Evolutionary conservation across 2,329 filamentous ascomycete species (phyloP).

Genomic region (Penicillium nordicum): DNA sequence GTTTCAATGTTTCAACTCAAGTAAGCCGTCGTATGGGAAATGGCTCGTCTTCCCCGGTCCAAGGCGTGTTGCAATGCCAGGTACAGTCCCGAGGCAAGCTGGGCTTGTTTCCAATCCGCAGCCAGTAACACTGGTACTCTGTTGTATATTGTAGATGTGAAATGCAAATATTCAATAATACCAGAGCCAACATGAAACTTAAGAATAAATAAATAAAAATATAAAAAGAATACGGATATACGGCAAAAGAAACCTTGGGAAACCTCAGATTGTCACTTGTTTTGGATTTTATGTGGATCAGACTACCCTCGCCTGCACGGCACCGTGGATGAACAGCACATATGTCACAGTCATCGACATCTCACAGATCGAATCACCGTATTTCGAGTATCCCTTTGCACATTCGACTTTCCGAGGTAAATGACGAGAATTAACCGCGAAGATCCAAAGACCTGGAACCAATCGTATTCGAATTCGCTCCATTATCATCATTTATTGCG

Average conservation of each 20-base stretch:
- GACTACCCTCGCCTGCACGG: neutral
- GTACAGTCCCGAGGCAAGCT: slow-evolving; percentile 17
- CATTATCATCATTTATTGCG: neutral
- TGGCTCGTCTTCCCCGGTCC: neutral
- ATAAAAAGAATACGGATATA: neutral
- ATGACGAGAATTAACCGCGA: neutral
- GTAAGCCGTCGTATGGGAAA: slow-evolving; percentile 7
- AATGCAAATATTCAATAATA: neutral
- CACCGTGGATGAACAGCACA: neutral
- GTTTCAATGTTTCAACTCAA: slow-evolving; percentile 1
- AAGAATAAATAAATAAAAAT: neutral
- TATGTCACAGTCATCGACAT: slow-evolving; percentile 8
- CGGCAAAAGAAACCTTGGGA: neutral
- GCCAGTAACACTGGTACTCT: neutral
- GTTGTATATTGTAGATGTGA: neutral
- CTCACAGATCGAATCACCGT: slow-evolving; percentile 3
- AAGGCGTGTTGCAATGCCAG: slow-evolving; percentile 14
- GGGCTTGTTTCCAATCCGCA: slow-evolving; percentile 14
- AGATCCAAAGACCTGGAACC: neutral
- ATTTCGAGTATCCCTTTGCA: neutral
- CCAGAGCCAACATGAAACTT: neutral
- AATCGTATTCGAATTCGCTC: neutral
- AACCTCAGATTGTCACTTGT: neutral
- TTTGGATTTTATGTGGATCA: neutral
- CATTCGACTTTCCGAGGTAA: neutral